phyloP scores from a whole-genome alignment of 1,284 basidiomycete species.

The Amylostereum chailletii region DNA sequence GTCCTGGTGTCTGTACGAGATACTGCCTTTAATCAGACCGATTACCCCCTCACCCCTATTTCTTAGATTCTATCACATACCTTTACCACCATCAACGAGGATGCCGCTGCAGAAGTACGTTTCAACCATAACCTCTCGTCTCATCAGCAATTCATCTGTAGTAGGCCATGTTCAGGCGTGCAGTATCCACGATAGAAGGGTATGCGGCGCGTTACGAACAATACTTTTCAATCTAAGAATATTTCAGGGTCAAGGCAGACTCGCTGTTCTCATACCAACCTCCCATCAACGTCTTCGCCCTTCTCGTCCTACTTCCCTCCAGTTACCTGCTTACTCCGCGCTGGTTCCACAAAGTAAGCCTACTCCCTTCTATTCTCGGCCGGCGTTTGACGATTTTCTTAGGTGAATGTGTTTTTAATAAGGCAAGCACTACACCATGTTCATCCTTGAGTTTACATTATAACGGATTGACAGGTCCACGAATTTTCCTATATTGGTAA shows the following conservation, averaged over 20 bases:
- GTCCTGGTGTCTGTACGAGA: slow-evolving; percentile 69
- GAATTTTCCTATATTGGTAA: slow-evolving; percentile 78
- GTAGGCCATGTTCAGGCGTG: slow-evolving; percentile 87
- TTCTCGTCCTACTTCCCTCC: slow-evolving; percentile 76
- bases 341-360: slow-evolving; percentile 76
- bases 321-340: slow-evolving; percentile 69
- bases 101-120: slow-evolving; percentile 80
- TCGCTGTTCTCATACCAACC: slow-evolving; percentile 91
- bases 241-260: slow-evolving; percentile 70
- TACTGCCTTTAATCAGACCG: not conserved
- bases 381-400: slow-evolving; percentile 10
- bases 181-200: slow-evolving; percentile 88
- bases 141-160: not conserved
- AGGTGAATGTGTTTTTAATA: slow-evolving; percentile 86
- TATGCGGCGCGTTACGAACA: slow-evolving; percentile 18
- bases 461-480: slow-evolving; percentile 46
- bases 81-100: slow-evolving; percentile 85
- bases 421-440: slow-evolving; percentile 31
- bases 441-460: not conserved
- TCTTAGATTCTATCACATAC: slow-evolving; percentile 85
- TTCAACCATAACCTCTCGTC: not conserved
- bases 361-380: slow-evolving; percentile 4
- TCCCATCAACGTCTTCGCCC: slow-evolving; percentile 78
- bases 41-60: slow-evolving; percentile 13
- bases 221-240: slow-evolving; percentile 15